phyloP scores from a whole-genome alignment of 352 stramenopile genomes.

The Hyphochytrium catenoides region DNA sequence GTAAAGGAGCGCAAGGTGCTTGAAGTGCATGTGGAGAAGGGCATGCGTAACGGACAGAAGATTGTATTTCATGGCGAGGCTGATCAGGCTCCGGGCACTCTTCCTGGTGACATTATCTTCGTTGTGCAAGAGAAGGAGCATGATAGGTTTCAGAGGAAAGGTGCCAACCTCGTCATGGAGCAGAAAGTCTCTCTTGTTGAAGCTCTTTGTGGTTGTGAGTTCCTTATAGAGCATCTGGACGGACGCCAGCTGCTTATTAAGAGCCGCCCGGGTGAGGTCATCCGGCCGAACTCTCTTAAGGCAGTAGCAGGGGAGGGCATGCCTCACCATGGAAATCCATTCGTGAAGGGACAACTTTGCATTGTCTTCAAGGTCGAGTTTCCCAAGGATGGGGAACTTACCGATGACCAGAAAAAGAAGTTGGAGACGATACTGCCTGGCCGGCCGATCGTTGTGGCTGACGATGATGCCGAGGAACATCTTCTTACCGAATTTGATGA shows the following conservation, averaged over 20 bases:
- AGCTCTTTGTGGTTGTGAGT: slow-evolving; percentile 66
- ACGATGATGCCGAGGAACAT: slow-evolving; percentile 36
- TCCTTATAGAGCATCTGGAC: slow-evolving; percentile 78
- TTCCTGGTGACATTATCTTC: slow-evolving; percentile 86
- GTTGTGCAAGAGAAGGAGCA: slow-evolving; percentile 94
- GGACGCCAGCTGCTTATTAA: slow-evolving; percentile 73
- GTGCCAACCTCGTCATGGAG: slow-evolving; percentile 83
- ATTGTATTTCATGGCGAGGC: slow-evolving; percentile 90
- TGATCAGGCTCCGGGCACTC: slow-evolving; percentile 77
- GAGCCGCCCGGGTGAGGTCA: slow-evolving; percentile 71
- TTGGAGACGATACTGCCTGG: slow-evolving; percentile 29
- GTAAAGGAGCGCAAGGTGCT: slow-evolving; percentile 92
- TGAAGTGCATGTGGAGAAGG: slow-evolving; percentile 95
- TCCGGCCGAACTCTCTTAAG: slow-evolving; percentile 77
- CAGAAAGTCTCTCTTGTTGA: slow-evolving; percentile 86
- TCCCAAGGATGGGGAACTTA: slow-evolving; percentile 59
- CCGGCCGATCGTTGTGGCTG: slow-evolving; percentile 19
- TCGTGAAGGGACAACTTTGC: slow-evolving; percentile 93
- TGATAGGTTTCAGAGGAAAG: slow-evolving; percentile 82
- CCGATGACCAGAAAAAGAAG: slow-evolving; percentile 30
- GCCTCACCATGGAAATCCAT: slow-evolving; percentile 89
- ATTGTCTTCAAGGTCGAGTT: slow-evolving; percentile 94
- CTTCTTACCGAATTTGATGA: slow-evolving; percentile 77
- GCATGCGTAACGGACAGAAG: slow-evolving; percentile 88
- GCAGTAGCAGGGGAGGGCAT: slow-evolving; percentile 88